Percentiles rank a stretch among this genome's conserved stretches.
phyloP scores from a whole-genome alignment of 805 yeast genomes.

The Zygoascus biomembranicola region DNA sequence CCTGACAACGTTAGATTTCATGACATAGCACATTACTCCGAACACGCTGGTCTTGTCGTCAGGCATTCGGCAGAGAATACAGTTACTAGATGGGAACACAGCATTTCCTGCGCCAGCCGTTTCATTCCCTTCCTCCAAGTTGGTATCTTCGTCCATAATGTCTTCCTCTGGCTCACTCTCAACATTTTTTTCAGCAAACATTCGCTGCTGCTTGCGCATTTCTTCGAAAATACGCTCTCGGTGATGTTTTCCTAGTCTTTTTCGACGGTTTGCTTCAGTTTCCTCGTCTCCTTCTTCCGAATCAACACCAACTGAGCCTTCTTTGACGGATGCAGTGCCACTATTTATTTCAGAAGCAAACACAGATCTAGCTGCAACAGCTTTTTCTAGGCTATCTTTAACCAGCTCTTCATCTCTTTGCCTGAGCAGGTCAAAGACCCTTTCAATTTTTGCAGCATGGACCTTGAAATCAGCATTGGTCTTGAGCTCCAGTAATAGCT shows the following conservation, averaged over 20 bases:
- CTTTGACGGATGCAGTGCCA: constrained; percentile 53
- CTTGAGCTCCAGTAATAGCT: background rate
- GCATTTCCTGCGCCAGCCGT: constrained; percentile 36
- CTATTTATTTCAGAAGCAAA: constrained; percentile 38
- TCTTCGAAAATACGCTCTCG: constrained; percentile 67
- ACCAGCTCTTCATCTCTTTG: background rate
- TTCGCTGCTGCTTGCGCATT: constrained; percentile 60
- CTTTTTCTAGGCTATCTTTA: background rate
- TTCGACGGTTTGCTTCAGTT: constrained; percentile 48
- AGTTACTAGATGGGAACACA: constrained; percentile 58
- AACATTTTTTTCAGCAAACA: constrained; percentile 50
- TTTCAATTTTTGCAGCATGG: background rate
- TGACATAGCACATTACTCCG: constrained; percentile 62
- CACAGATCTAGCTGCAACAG: background rate
- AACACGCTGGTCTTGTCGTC: constrained; percentile 56
- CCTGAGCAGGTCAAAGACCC: background rate
- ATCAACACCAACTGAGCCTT: constrained; percentile 37
- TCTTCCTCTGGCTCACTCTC: constrained; percentile 21
- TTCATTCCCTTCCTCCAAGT: constrained; percentile 18
- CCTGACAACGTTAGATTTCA: constrained; percentile 52
- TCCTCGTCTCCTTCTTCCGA: constrained; percentile 9
- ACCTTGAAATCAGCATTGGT: background rate
- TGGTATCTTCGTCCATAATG: constrained; percentile 28
- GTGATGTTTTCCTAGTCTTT: constrained; percentile 59
- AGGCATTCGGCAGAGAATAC: constrained; percentile 78